These are phyloP conservation scores for Solanum chacoense DNA, from an alignment of 305 asterid genomes.

Conservation along the genomic window DNA sequence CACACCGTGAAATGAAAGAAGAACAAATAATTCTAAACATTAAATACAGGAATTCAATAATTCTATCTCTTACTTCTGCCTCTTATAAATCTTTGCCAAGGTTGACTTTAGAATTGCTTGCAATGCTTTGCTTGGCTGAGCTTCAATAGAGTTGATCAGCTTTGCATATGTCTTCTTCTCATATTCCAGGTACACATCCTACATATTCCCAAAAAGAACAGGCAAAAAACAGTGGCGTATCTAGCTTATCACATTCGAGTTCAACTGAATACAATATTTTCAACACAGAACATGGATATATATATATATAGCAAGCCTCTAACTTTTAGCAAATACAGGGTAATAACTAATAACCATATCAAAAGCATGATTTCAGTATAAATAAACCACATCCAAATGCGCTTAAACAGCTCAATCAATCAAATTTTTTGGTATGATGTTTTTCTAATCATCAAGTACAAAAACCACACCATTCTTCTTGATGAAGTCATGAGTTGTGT, in stretches of 20 bases:
- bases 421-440: neutral
- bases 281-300: neutral
- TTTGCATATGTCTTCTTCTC: slow-evolving; percentile 34
- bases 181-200: slow-evolving; percentile 37
- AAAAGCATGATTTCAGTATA: neutral
- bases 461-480: neutral
- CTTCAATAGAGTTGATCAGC: slow-evolving; percentile 30
- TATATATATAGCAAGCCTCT: neutral
- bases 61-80: slow-evolving; percentile 27
- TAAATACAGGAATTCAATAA: neutral
- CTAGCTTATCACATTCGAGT: neutral
- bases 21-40: neutral
- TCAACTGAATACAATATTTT: neutral
- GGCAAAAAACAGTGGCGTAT: neutral
- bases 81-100: slow-evolving; percentile 48
- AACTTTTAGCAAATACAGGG: neutral
- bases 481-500: neutral
- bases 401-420: neutral
- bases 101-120: slow-evolving; percentile 47
- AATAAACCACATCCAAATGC: neutral
- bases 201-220: neutral
- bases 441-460: neutral
- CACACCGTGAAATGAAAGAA: neutral
- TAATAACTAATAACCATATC: neutral
- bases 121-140: slow-evolving; percentile 39